These are phyloP conservation scores for Raphanus hybrid DNA, from an alignment of 441 rosid species.

Conservation along the genomic window DNA sequence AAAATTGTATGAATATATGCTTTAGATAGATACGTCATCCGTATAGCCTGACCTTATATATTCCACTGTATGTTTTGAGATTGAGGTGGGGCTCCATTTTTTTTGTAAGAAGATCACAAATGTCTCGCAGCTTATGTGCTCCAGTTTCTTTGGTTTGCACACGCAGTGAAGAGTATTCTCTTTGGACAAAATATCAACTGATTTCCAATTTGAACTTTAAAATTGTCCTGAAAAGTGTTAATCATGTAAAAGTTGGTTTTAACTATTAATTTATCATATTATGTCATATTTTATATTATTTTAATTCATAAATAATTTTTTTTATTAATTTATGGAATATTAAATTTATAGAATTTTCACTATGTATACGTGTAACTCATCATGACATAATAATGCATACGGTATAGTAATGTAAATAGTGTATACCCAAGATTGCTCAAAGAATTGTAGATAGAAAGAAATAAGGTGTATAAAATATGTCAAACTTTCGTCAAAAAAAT, in stretches of 20 bases:
- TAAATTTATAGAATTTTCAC: too few relatives aligned
- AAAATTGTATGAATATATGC: constrained; percentile 49
- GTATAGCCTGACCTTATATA: constrained; percentile 28
- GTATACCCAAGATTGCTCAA: too few relatives aligned
- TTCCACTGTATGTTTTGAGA: constrained; percentile 49
- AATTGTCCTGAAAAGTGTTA: constrained; percentile 69
- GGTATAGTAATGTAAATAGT: too few relatives aligned
- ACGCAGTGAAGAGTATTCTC: constrained; percentile 91
- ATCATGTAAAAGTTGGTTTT: constrained; percentile 56
- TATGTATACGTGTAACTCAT: too few relatives aligned
- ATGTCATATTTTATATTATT: too few relatives aligned
- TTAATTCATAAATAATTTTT: too few relatives aligned
- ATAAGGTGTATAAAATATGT: too few relatives aligned
- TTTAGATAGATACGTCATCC: constrained; percentile 25
- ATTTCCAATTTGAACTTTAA: constrained; percentile 85
- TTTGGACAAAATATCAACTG: constrained; percentile 75
- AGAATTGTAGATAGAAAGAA: too few relatives aligned
- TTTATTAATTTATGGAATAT: too few relatives aligned
- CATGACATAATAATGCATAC: too few relatives aligned
- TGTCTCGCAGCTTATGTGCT: constrained; percentile 72
- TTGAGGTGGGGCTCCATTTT: constrained; percentile 72
- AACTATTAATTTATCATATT: too few relatives aligned
- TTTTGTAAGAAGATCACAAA: constrained; percentile 85
- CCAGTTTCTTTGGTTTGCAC: constrained; percentile 58
- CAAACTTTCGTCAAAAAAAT: too few relatives aligned